Evolutionary conservation across 2,329 filamentous ascomycete genomes (phyloP), one percentile per base, ranked within the genome.

Genomic region (Purpureocillium lavendulum): DNA sequence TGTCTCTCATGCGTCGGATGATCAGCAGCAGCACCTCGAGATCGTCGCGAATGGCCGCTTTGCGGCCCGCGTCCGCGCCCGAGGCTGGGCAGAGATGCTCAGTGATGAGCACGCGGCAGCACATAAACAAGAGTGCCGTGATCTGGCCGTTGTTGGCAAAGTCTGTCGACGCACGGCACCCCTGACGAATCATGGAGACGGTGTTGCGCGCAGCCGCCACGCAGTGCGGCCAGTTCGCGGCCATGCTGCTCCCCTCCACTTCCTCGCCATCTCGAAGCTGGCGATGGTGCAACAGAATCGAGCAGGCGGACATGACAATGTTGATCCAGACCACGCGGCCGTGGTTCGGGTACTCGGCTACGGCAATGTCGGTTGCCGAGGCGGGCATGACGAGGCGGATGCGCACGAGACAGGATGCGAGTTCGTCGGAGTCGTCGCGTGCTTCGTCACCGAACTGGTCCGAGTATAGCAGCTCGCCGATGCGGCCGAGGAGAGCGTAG

Each of bases 201-300:
- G 40, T 40, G 12, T 35, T 37, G 4, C 49, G 49, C 14, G 48
- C 50, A 2, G 49, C 41, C 9, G 43, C 43, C 12, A 53, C 42
- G 30, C 50, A 53, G 11, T 49, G 48, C 4, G 50, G 48, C 52
- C 52, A 54, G 24, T 53, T 41, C 8, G 42, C 40, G 0, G 44
- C 39, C 17, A 45, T 33, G 8, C 36, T 42, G 9, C 30, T 40
- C 0, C 28, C 30, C 3, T 44, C 40, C 2, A 42, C 24, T 2
- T 38, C 40, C 15, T 45, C 42, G 3, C 40, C 40, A 4, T 45
- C 42, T 1, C 6, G 15, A 15, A 49, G 39, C 2, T 50, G 43
- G 4, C 44, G 40, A 32, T 55, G 50, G 21, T 51, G 45, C 4
- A 55, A 28, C 13, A 52, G 43, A 4, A 53, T 48, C 2, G 52